phyloP scores from a whole-genome alignment of 2,329 filamentous ascomycete species.

The Fusarium chlamydosporum region DNA sequence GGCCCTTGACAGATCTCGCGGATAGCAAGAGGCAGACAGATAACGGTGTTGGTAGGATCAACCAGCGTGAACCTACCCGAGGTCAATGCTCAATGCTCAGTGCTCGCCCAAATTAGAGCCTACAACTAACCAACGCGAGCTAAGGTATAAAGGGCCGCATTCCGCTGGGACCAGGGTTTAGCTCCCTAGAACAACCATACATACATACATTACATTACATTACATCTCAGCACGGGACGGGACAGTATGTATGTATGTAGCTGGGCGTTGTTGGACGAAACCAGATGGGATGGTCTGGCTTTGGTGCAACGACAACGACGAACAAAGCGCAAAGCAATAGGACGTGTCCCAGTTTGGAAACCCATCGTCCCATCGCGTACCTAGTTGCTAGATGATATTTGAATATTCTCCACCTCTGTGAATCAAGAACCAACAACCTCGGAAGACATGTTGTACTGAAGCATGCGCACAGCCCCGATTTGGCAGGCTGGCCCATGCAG shows the following conservation, averaged over 20 bases:
- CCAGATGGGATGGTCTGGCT: constrained; percentile 12
- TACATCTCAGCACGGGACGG: background rate
- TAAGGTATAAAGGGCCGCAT: constrained; percentile 45
- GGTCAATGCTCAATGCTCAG: constrained; percentile 17
- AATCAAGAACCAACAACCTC: constrained; percentile 43
- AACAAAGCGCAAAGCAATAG: constrained; percentile 10
- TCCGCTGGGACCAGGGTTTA: constrained; percentile 36
- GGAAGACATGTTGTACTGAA: constrained; percentile 17
- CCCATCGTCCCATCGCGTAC: constrained; percentile 37
- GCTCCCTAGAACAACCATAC: constrained; percentile 4
- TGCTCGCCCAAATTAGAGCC: constrained; percentile 32
- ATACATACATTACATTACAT: background rate
- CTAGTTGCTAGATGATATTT: background rate
- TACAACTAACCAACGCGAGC: constrained; percentile 24
- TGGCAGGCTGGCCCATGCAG: constrained; percentile 34
- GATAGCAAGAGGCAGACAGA: constrained; percentile 41
- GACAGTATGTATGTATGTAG: background rate
- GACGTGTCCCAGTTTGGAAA: constrained; percentile 12
- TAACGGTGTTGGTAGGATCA: constrained; percentile 38
- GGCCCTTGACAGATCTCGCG: constrained; percentile 48
- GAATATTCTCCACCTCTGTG: constrained; percentile 36
- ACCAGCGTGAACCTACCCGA: constrained; percentile 9
- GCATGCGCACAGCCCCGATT: constrained; percentile 38
- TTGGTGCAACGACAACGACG: constrained; percentile 13
- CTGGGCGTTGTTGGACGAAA: constrained; percentile 2